A percentile compares a stretch with the other conserved stretches of the same genome.
These are phyloP conservation scores for Fusarium sp. DNA, from an alignment of 2,329 filamentous ascomycete species.

Conservation along the genomic window DNA sequence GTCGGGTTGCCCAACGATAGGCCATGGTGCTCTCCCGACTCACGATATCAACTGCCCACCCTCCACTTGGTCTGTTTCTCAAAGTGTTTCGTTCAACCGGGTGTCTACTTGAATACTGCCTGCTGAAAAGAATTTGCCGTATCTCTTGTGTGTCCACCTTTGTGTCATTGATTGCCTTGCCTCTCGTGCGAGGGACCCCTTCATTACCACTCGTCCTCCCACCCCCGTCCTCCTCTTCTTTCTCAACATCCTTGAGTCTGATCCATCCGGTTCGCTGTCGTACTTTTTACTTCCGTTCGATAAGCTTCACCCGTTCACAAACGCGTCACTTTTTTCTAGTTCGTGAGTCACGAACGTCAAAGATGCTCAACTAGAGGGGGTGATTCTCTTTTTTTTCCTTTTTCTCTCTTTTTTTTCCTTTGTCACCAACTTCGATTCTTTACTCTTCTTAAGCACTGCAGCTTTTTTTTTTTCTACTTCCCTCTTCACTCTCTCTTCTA, in stretches of 20 bases:
- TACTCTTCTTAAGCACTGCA: conserved; percentile 17
- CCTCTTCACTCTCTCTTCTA: conserved; percentile 27
- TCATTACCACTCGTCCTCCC: conserved; percentile 44
- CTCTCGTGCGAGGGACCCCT: conserved; percentile 33
- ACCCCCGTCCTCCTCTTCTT: not conserved
- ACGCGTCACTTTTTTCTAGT: conserved; percentile 31
- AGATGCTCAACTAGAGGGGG: conserved; percentile 39
- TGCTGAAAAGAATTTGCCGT: too few relatives aligned
- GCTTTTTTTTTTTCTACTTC: conserved; percentile 20
- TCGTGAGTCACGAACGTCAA: conserved; percentile 44
- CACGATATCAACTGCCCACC: conserved; percentile 36
- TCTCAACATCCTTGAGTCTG: not conserved
- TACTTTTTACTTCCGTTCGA: conserved; percentile 26
- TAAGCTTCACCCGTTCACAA: conserved; percentile 32
- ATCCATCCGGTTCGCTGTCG: conserved; percentile 36
- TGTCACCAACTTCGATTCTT: conserved; percentile 29
- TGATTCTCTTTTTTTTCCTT: conserved; percentile 32
- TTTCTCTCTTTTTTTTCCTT: conserved; percentile 35
- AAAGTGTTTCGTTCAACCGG: conserved; percentile 37
- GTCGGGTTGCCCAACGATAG: conserved; percentile 38
- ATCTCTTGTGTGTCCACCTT: conserved; percentile 22
- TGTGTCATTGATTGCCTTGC: conserved; percentile 37
- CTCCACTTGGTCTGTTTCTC: conserved; percentile 33
- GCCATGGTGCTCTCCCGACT: conserved; percentile 10
- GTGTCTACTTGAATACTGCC: too few relatives aligned